These are phyloP conservation scores for Colletotrichum spaethianum DNA, from an alignment of 2,329 filamentous ascomycete species.

Conservation along the genomic window DNA sequence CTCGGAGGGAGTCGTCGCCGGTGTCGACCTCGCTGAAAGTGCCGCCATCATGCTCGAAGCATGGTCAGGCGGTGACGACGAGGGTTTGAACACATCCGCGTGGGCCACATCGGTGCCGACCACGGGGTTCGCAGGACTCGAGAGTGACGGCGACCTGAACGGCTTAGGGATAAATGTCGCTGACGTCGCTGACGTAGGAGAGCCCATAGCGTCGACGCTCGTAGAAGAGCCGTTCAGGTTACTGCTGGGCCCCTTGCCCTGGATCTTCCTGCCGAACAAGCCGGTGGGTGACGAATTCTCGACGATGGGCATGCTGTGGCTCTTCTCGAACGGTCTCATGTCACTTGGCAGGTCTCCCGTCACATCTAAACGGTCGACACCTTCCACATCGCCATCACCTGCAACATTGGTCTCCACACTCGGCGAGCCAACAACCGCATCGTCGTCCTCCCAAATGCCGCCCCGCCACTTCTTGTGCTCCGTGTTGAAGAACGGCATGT, in stretches of 20 bases:
- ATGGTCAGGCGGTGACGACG: slow-evolving; percentile 69
- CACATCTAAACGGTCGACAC: slow-evolving; percentile 62
- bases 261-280: slow-evolving; percentile 66
- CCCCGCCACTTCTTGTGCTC: slow-evolving; percentile 84
- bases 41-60: slow-evolving; percentile 78
- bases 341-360: slow-evolving; percentile 55
- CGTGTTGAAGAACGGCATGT: slow-evolving; percentile 91
- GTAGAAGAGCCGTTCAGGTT: slow-evolving; percentile 60
- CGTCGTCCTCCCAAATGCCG: slow-evolving; percentile 80
- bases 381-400: slow-evolving; percentile 63
- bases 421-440: slow-evolving; percentile 56
- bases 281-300: slow-evolving; percentile 58
- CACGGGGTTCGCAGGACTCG: slow-evolving; percentile 73
- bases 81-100: slow-evolving; percentile 74
- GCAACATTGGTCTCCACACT: slow-evolving; percentile 56
- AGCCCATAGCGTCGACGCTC: slow-evolving; percentile 56
- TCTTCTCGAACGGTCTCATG: slow-evolving; percentile 68
- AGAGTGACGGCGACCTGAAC: slow-evolving; percentile 71
- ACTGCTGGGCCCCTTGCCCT: slow-evolving; percentile 52
- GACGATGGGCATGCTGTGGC: slow-evolving; percentile 62
- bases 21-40: slow-evolving; percentile 74
- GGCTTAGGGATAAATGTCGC: slow-evolving; percentile 28
- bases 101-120: slow-evolving; percentile 78
- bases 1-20: slow-evolving; percentile 59
- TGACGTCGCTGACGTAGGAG: slow-evolving; percentile 56